A percentile compares a stretch with the other conserved stretches of the same genome.
Evolutionary conservation across 129 eudicot genomes (phyloP).

Genomic region (Saussurea involucrata): DNA sequence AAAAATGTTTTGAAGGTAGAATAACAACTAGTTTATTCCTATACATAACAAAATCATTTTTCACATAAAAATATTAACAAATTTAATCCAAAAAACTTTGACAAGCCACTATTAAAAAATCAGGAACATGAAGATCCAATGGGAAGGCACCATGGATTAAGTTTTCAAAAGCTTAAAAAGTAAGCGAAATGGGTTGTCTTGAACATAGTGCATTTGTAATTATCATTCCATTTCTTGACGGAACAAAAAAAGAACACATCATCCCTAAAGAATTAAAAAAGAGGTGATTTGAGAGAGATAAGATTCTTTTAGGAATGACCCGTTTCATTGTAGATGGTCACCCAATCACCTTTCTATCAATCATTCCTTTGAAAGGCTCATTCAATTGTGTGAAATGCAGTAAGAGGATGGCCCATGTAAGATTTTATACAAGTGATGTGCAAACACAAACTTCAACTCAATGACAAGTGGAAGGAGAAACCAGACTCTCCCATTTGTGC

Average conservation of each 20-base stretch:
- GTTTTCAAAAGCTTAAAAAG: not conserved
- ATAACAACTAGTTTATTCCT: not conserved
- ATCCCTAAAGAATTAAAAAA: not conserved
- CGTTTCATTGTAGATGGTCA: not conserved
- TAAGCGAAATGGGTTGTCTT: not conserved
- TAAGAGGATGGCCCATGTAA: not conserved
- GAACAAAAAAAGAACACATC: not conserved
- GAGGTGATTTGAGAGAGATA: not conserved
- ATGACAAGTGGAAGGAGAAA: not conserved
- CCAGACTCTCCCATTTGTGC: not conserved
- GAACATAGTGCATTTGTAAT: not conserved
- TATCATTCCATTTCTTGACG: not conserved
- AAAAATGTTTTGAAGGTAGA: not conserved
- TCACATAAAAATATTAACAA: not conserved
- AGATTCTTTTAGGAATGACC: not conserved
- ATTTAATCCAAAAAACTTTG: not conserved
- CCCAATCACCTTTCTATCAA: not conserved
- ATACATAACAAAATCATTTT: not conserved
- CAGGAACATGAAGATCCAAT: not conserved
- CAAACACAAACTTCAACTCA: not conserved
- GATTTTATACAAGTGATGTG: not conserved
- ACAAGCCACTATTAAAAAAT: not conserved
- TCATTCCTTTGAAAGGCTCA: not conserved
- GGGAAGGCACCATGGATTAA: not conserved
- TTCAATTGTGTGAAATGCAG: not conserved